Evolutionary conservation across 2,329 filamentous ascomycete species (phyloP), one percentile per base, ranked within the genome.

Genomic region (Aspergillus eucalypticola): DNA sequence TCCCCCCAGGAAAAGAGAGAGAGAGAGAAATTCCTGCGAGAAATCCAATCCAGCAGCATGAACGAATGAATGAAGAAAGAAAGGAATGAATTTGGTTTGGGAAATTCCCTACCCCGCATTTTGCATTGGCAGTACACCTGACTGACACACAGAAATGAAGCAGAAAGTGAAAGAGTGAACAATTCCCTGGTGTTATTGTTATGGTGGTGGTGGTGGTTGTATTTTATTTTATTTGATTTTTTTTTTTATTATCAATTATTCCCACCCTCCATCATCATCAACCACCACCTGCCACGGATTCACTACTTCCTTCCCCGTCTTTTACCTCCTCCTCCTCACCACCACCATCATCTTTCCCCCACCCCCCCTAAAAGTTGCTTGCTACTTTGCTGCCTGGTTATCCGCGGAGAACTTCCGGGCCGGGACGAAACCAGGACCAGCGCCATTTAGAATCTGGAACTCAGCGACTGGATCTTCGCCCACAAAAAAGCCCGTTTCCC

Each of bases 81-180:
- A 27, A 27, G 25, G 41, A 44, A 44, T 21, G 17, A 44, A 11
- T 10, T 21, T 21, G 19, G 17, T 44, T 42, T 44, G 19, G 5
- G 41, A 44, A 21, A 27, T 27, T 55, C 51, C 49, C 53, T 69
- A 73, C 71, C 71, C 71, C 71, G 71, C 71, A 71, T 66, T 66
- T 66, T 62, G 15, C 27, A 35, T 35, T 35, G 11, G 32, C 11
- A 5, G 32, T 35, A 35, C 41, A 44, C 41, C 41, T 44, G 41
- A 44, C 17, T 11, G 19, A 44, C 41, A 35, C 32, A 35, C 32
- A 13, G 11, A 35, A 35, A 35, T 35, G 32, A 35, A 35, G 32
- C 11, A 35, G 32, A 35, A 35, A 35, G 11, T 42, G 39, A 42
- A 17, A 17, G 39, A 42, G n/a, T 42, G 39, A 42, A 35, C 11